phyloP scores from a whole-genome alignment of 2,329 filamentous ascomycete genomes.

The Ceratocystis alfenasii region DNA sequence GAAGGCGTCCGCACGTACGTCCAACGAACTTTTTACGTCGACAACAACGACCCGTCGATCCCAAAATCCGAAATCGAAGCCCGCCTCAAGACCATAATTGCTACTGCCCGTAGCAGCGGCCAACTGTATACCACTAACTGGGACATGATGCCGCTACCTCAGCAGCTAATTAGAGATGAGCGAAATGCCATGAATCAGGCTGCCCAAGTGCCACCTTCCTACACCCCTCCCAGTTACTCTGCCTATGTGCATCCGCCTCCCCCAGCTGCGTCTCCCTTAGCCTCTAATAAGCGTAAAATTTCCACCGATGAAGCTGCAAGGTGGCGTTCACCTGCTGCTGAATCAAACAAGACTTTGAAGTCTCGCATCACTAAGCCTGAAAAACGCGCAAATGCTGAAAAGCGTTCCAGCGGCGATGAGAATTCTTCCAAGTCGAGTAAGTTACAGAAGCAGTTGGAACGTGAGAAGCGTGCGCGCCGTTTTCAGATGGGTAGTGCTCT shows the following conservation, averaged over 20 bases:
- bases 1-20: constrained; percentile 78
- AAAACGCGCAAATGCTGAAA: constrained; percentile 31
- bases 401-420: constrained; percentile 36
- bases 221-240: constrained; percentile 24
- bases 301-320: constrained; percentile 56
- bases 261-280: neutral
- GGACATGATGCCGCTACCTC: constrained; percentile 71
- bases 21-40: constrained; percentile 69
- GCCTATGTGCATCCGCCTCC: constrained; percentile 24
- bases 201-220: neutral
- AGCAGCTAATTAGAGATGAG: constrained; percentile 66
- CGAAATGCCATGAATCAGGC: constrained; percentile 29
- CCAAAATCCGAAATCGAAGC: constrained; percentile 60
- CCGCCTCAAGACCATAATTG: constrained; percentile 78
- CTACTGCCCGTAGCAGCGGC: constrained; percentile 61
- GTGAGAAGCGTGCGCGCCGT: constrained; percentile 80
- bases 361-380: constrained; percentile 29
- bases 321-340: constrained; percentile 15
- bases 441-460: constrained; percentile 69
- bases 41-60: constrained; percentile 54
- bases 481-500: constrained; percentile 57
- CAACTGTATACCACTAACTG: constrained; percentile 67
- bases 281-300: constrained; percentile 30
- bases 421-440: constrained; percentile 57
- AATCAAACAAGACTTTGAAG: constrained; percentile 20